A percentile compares a stretch with the other conserved stretches of the same genome.
Evolutionary conservation across 768 basidiomycete genomes (phyloP).

Genomic region (Boletus reticulatus): DNA sequence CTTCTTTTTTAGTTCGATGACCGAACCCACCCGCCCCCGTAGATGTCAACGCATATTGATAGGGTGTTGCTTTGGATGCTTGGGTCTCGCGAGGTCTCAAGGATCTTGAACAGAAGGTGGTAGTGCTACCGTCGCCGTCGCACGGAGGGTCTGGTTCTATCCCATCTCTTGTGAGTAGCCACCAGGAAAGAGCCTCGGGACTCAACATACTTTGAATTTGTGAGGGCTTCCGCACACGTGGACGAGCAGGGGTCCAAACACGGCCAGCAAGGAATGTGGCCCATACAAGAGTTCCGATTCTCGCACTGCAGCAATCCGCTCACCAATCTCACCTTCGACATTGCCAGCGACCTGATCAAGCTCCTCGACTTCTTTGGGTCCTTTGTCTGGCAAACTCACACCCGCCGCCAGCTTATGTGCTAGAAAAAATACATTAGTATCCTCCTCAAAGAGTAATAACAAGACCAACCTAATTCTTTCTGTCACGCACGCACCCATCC

Average conservation of each 20-base stretch:
- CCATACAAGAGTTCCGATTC: conserved; percentile 90
- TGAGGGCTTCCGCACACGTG: conserved; percentile 89
- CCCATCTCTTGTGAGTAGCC: conserved; percentile 4
- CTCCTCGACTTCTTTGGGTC: conserved; percentile 71
- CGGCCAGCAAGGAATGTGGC: conserved; percentile 70
- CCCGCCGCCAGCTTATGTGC: conserved; percentile 59
- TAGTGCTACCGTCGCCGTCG: conserved; percentile 84
- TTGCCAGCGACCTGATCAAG: conserved; percentile 97
- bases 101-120: conserved; percentile 85
- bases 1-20: too few species aligned
- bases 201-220: conserved; percentile 71
- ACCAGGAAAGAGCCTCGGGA: neutral
- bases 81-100: conserved; percentile 87
- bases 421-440: conserved; percentile 17
- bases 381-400: conserved; percentile 35
- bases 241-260: conserved; percentile 89
- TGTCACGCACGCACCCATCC: too few species aligned
- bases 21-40: too few species aligned
- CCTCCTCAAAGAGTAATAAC: neutral
- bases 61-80: conserved; percentile 93
- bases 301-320: conserved; percentile 77
- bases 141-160: conserved; percentile 83
- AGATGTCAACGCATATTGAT: too few species aligned
- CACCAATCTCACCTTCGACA: conserved; percentile 97
- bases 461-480: conserved; percentile 63